These are phyloP conservation scores for Chimonanthus salicifolius DNA, from an alignment of 164 flowering plant genomes.

Conservation along the genomic window DNA sequence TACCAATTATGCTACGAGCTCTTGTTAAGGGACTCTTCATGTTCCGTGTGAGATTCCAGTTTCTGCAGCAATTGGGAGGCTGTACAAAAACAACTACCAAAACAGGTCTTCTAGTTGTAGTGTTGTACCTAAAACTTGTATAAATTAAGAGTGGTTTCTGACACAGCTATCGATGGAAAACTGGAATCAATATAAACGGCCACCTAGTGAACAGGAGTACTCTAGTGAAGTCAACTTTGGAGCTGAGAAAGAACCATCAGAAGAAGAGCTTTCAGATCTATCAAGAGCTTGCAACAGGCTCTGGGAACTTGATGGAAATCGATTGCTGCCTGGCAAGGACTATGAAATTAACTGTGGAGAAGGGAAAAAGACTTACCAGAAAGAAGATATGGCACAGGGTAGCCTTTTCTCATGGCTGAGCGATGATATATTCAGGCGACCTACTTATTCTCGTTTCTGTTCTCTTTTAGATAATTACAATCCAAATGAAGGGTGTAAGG, in stretches of 20 bases:
- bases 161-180: conserved; percentile 50
- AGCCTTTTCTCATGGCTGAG: conserved; percentile 58
- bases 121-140: not conserved
- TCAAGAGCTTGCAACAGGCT: conserved; percentile 79
- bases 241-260: conserved; percentile 40
- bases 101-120: not conserved
- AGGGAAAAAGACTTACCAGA: conserved; percentile 73
- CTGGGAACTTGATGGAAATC: conserved; percentile 89
- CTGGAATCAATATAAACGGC: conserved; percentile 61
- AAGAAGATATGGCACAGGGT: conserved; percentile 78
- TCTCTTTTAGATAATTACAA: conserved; percentile 91
- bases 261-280: conserved; percentile 66
- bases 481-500: conserved; percentile 72
- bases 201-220: conserved; percentile 65
- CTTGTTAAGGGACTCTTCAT: too few species aligned
- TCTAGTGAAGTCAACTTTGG: conserved; percentile 45
- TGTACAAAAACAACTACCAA: not conserved
- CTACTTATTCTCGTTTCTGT: conserved; percentile 81
- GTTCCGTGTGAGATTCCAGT: too few species aligned
- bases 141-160: not conserved
- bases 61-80: too few species aligned
- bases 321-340: conserved; percentile 78
- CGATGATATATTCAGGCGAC: conserved; percentile 59
- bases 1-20: too few species aligned
- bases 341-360: conserved; percentile 91